Evolutionary conservation across 2,329 filamentous ascomycete genomes (phyloP).

Genomic region (Verticillium isaacii): DNA sequence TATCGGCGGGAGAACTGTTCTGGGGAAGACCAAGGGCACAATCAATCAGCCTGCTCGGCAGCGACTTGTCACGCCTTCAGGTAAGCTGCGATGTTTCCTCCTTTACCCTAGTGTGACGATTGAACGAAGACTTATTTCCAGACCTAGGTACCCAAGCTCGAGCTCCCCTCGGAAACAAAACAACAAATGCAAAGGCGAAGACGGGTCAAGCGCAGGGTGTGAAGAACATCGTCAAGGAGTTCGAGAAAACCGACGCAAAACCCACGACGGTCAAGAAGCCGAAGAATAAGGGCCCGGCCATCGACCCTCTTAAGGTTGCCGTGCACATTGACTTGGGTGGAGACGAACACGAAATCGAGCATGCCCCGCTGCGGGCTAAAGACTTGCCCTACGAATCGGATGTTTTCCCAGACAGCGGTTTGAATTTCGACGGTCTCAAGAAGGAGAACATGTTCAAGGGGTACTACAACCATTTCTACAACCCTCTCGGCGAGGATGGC

Average conservation of each 20-base stretch:
- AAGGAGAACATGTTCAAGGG: slow-evolving; percentile 55
- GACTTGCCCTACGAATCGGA: slow-evolving; percentile 67
- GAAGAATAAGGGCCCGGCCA: slow-evolving; percentile 49
- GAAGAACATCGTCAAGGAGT: slow-evolving; percentile 52
- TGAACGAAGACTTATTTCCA: not conserved
- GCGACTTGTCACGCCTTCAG: slow-evolving; percentile 14
- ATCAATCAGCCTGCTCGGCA: slow-evolving; percentile 13
- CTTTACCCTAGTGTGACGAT: not conserved
- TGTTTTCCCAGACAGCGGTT: slow-evolving; percentile 53
- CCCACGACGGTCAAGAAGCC: slow-evolving; percentile 54
- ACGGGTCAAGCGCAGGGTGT: slow-evolving; percentile 62
- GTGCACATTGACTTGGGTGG: slow-evolving; percentile 49
- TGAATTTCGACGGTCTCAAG: slow-evolving; percentile 55
- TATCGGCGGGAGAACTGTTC: slow-evolving; percentile 53
- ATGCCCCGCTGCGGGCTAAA: slow-evolving; percentile 71
- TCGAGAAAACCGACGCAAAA: slow-evolving; percentile 60
- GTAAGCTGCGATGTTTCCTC: slow-evolving; percentile 2
- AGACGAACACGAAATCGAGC: slow-evolving; percentile 76
- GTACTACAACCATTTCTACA: slow-evolving; percentile 57
- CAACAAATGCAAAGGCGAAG: slow-evolving; percentile 85
- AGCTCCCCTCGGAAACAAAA: slow-evolving; percentile 88
- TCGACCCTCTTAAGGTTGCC: slow-evolving; percentile 56
- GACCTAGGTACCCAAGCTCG: slow-evolving; percentile 58
- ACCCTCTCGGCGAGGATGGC: slow-evolving; percentile 64
- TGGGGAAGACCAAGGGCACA: slow-evolving; percentile 45